Evolutionary conservation across 495 filamentous ascomycete genomes (phyloP).

Genomic region (Lasiosphaeria hispida): DNA sequence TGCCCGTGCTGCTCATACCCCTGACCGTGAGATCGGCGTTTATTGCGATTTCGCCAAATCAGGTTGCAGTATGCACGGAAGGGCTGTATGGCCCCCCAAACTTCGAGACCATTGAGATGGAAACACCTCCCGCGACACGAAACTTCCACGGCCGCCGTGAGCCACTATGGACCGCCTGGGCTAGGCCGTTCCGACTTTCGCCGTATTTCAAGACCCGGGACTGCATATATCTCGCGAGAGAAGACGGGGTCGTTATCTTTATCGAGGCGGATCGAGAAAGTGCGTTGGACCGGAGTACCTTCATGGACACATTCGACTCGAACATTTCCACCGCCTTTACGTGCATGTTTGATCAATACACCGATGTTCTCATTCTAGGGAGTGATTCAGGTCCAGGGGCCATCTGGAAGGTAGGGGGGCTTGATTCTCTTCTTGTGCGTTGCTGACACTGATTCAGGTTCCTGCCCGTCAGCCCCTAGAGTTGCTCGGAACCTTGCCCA

Average conservation of each 20-base stretch:
- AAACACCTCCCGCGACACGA: slow-evolving; percentile 28
- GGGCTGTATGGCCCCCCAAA: slow-evolving; percentile 49
- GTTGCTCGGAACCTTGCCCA: slow-evolving; percentile 53
- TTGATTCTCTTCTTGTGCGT: neutral
- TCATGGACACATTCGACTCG: slow-evolving; percentile 58
- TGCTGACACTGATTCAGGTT: slow-evolving; percentile 32
- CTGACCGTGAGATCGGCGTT: slow-evolving; percentile 64
- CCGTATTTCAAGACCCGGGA: slow-evolving; percentile 60
- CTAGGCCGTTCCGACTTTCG: slow-evolving; percentile 62
- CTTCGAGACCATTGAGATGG: slow-evolving; percentile 38
- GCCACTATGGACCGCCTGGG: slow-evolving; percentile 64
- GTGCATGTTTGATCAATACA: slow-evolving; percentile 46
- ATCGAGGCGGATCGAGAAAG: slow-evolving; percentile 59
- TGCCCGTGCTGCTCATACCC: slow-evolving; percentile 68
- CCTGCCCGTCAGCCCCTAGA: slow-evolving; percentile 44
- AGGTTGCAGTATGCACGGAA: slow-evolving; percentile 60
- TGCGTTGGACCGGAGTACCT: slow-evolving; percentile 47
- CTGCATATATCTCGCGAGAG: slow-evolving; percentile 73
- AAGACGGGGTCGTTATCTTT: slow-evolving; percentile 72
- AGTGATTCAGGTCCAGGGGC: slow-evolving; percentile 82
- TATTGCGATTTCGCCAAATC: slow-evolving; percentile 56
- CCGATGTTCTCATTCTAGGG: slow-evolving; percentile 75
- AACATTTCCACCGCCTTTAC: slow-evolving; percentile 67
- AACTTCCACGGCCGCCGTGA: slow-evolving; percentile 37
- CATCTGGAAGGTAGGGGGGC: slow-evolving; percentile 61